phyloP scores from a whole-genome alignment of 129 eudicot species.

The Kitagawia praeruptora region DNA sequence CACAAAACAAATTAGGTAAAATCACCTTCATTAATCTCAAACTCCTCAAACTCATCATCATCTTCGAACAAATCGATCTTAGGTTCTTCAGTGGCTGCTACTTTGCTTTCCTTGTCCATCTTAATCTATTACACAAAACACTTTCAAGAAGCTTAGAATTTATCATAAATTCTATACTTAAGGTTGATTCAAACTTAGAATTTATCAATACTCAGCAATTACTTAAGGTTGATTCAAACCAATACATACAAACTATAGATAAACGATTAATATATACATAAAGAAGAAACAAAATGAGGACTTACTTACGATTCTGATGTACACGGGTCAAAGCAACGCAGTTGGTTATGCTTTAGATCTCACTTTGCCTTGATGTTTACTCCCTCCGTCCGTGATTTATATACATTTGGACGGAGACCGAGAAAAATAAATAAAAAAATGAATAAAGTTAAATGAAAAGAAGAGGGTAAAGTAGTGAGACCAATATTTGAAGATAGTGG shows the following conservation, averaged over 20 bases:
- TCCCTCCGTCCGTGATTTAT: too few relatives aligned
- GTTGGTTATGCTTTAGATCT: too few relatives aligned
- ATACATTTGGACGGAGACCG: too few relatives aligned
- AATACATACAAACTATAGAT: background rate
- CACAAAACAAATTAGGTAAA: background rate
- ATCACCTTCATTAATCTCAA: constrained; percentile 12
- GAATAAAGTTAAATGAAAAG: too few relatives aligned
- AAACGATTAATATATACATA: background rate
- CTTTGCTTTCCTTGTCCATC: constrained; percentile 2
- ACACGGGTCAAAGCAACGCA: too few relatives aligned
- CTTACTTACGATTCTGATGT: too few relatives aligned
- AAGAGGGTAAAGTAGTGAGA: too few relatives aligned
- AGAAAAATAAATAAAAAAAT: too few relatives aligned
- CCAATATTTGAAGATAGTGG: too few relatives aligned
- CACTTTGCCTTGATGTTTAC: too few relatives aligned
- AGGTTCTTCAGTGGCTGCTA: background rate
- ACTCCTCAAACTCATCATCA: constrained; percentile 16
- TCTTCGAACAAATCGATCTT: constrained; percentile 12
- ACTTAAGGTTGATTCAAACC: background rate
- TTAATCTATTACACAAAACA: background rate
- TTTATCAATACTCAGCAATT: background rate
- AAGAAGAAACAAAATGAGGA: background rate
- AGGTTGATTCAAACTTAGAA: background rate
- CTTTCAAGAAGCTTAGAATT: background rate
- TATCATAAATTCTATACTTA: background rate